Evolutionary conservation across 192 early-diverging fungal genomes (phyloP).

Genomic region (Backusella macrospora): DNA sequence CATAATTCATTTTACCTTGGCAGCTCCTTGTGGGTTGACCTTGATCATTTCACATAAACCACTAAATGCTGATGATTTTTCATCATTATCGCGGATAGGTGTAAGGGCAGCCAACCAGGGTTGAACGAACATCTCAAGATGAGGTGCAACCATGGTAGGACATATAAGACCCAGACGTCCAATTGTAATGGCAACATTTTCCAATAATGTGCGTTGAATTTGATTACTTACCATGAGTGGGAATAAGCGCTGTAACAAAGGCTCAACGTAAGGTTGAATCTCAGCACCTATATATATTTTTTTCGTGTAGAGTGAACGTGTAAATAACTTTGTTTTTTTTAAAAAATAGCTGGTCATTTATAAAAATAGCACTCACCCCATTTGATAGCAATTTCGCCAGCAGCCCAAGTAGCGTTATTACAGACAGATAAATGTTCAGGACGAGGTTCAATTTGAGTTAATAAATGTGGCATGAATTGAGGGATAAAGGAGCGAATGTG

Average conservation of each 20-base stretch:
- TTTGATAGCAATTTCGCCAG: conserved; percentile 94
- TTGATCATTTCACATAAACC: conserved; percentile 94
- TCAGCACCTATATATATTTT: conserved; percentile 55
- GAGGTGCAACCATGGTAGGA: conserved; percentile 82
- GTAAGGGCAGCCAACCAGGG: conserved; percentile 82
- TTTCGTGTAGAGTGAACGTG: neutral
- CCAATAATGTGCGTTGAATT: conserved; percentile 77
- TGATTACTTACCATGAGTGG: conserved; percentile 72
- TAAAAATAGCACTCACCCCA: conserved; percentile 44
- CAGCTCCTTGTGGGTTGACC: conserved; percentile 84
- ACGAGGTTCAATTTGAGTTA: conserved; percentile 72
- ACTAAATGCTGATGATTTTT: conserved; percentile 96
- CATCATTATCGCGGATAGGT: conserved; percentile 89
- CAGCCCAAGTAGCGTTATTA: conserved; percentile 99
- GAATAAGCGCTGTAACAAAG: conserved; percentile 83
- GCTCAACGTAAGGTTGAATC: conserved; percentile 80
- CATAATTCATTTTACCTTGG: conserved; percentile 41
- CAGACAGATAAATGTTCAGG: conserved; percentile 83
- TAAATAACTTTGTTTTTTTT: neutral
- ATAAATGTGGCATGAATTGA: conserved; percentile 78
- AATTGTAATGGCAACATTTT: conserved; percentile 97
- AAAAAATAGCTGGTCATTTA: neutral
- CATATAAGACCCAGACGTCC: conserved; percentile 93
- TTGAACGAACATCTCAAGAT: conserved; percentile 81
- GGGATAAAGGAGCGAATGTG: conserved; percentile 81